Conservation (phyloP, 305 asterid species). For the Lippia alba region DNA sequence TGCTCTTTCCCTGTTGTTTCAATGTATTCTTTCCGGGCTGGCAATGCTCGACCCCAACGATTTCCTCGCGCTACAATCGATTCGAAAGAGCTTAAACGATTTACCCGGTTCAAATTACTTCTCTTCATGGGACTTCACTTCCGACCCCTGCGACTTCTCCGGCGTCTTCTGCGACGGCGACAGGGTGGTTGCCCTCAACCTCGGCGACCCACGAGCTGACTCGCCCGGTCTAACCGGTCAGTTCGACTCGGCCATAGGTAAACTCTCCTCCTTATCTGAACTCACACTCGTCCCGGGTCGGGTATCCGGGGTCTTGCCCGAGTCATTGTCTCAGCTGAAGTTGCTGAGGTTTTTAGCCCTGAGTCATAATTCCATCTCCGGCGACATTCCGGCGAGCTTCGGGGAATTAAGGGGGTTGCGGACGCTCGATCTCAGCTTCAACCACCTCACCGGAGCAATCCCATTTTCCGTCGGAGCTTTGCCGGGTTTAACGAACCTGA, state of each 20-base stretch:
- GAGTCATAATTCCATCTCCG: conserved; percentile 75
- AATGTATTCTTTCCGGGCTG: conserved; percentile 30
- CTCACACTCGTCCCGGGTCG: conserved; percentile 83
- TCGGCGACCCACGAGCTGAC: conserved; percentile 88
- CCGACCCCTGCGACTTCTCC: conserved; percentile 80
- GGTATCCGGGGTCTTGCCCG: conserved; percentile 71
- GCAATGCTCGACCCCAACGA: conserved; percentile 74
- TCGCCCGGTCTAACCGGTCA: conserved; percentile 79
- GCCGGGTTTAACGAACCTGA: conserved; percentile 65
- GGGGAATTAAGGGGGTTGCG: conserved; percentile 63
- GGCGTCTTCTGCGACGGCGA: conserved; percentile 73
- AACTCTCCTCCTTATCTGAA: conserved; percentile 67
- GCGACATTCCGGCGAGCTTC: conserved; percentile 64
- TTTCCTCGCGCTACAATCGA: conserved; percentile 82
- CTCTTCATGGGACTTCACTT: conserved; percentile 87
- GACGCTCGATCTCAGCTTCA: conserved; percentile 82
- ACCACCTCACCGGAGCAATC: conserved; percentile 61
- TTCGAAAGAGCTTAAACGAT: conserved; percentile 66
- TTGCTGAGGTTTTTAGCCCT: conserved; percentile 67
- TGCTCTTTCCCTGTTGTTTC: conserved; percentile 22
- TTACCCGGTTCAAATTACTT: conserved; percentile 77
- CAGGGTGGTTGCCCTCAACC: conserved; percentile 69
- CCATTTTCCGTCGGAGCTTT: conserved; percentile 63
- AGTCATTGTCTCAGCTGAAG: conserved; percentile 58
- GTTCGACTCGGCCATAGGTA: conserved; percentile 74